Evolutionary conservation across 139 green algal genomes (phyloP), one percentile per base, ranked within the genome.

Genomic region (Tetradesmus lagerheimii): DNA sequence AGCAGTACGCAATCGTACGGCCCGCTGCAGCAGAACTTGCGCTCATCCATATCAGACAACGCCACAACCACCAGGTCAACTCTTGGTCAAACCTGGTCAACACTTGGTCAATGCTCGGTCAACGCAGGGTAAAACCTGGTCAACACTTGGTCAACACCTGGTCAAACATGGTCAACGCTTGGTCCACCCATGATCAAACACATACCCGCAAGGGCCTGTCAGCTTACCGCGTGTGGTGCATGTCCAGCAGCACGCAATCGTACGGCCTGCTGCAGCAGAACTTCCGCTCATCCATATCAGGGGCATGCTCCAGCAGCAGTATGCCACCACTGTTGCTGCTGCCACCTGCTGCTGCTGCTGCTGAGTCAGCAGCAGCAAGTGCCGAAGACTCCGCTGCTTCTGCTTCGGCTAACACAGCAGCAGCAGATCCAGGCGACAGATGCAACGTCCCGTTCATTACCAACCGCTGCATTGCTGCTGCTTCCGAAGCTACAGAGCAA

Each of bases 1-100:
- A 96, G 80, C 35, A 97, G 83, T 47, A 96, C 88, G 23, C 62
- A 86, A 38, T 91, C 91, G 78, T 78, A 97, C 8, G 94, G 95
- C 18, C 94, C 91, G 0, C 50, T 45, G 25, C 41, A 75, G 81
- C 79, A 41, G 76, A 88, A 90, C 78, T 57, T 80, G 0, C 9
- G 43, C 43, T 50, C 43, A 50, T 50, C 43, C 43, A 50, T 8
- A 50, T 50, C 43, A 50, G 43, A n/a, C n/a, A n/a, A n/a, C n/a
- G n/a, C n/a, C n/a, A n/a, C n/a, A n/a, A n/a, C n/a, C n/a, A n/a
- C n/a, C n/a, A n/a, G n/a, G n/a, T n/a, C n/a, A n/a, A n/a, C n/a
- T n/a, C n/a, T n/a, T n/a, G n/a, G n/a, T n/a, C n/a, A n/a, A n/a
- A n/a, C n/a, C n/a, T n/a, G n/a, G n/a, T n/a, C n/a, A n/a, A n/a